Percentiles rank a stretch among this genome's conserved stretches.
Evolutionary conservation across 2,329 filamentous ascomycete species (phyloP).

Genomic region (Colletotrichum lentis): DNA sequence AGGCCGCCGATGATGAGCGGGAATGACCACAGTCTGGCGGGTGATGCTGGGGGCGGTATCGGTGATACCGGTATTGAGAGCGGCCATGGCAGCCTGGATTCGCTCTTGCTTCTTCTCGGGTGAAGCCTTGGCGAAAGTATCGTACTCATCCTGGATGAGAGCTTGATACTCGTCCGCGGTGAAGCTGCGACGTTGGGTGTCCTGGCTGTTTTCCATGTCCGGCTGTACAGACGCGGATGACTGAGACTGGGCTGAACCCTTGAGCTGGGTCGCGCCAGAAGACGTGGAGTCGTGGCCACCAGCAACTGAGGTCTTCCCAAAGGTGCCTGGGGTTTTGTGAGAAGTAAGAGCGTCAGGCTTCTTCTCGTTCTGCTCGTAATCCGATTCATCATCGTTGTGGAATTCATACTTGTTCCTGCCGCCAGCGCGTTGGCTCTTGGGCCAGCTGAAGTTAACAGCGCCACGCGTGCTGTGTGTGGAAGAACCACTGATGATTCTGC

Average conservation of each 20-base stretch:
- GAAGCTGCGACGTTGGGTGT: conserved; percentile 13
- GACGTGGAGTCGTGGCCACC: no score
- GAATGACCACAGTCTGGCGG: conserved; percentile 22
- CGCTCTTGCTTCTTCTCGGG: conserved; percentile 24
- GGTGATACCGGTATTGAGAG: background rate
- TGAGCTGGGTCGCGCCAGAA: background rate
- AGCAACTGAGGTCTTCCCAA: background rate
- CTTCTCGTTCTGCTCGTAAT: background rate
- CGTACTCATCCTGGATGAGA: conserved; percentile 26
- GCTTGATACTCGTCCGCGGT: conserved; percentile 19
- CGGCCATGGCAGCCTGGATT: background rate
- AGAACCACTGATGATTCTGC: background rate
- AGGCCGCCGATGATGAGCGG: background rate
- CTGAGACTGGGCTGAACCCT: background rate
- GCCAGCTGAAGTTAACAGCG: conserved; percentile 32
- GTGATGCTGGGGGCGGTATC: background rate
- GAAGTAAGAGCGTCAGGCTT: background rate
- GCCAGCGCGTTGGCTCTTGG: background rate
- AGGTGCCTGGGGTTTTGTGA: background rate
- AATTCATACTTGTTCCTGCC: background rate
- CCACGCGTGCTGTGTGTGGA: background rate
- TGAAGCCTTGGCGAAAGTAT: conserved; percentile 13
- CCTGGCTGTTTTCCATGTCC: background rate
- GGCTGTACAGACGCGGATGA: background rate
- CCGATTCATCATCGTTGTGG: background rate